Percentiles rank a stretch among this genome's conserved stretches.
phyloP scores from a whole-genome alignment of 2,329 filamentous ascomycete species.

The Ceratocystis smalleyi region DNA sequence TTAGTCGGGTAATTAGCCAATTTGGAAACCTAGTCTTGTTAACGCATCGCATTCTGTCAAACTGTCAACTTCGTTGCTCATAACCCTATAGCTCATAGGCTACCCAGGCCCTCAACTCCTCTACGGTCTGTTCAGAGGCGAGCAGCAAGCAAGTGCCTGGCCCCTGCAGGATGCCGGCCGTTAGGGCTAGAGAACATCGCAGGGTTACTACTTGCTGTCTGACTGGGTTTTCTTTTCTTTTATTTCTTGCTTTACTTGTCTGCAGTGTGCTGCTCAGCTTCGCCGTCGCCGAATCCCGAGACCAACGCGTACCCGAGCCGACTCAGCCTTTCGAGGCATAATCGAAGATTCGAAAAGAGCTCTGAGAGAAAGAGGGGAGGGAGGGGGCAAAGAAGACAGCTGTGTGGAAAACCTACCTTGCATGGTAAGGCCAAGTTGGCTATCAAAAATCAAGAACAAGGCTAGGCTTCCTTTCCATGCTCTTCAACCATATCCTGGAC shows the following conservation, averaged over 20 bases:
- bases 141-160: not conserved
- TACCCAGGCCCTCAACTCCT: not conserved
- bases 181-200: not conserved
- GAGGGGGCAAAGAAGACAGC: not conserved
- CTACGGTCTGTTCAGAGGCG: too few species aligned
- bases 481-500: not conserved
- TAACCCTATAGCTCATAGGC: not conserved
- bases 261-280: not conserved
- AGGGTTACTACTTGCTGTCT: not conserved
- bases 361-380: not conserved
- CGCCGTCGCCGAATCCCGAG: constrained; percentile 3
- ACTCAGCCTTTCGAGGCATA: not conserved
- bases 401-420: too few species aligned
- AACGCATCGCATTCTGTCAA: not conserved
- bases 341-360: not conserved
- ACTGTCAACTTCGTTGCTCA: not conserved
- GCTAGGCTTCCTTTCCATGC: too few species aligned
- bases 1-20: not conserved
- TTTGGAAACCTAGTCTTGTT: too few species aligned
- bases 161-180: not conserved
- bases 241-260: not conserved
- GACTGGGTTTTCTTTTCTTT: not conserved
- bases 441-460: too few species aligned
- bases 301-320: not conserved
- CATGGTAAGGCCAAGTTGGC: too few species aligned